These are phyloP conservation scores for Bauhinia variegata DNA, from an alignment of 306 rosid species.

Conservation along the genomic window DNA sequence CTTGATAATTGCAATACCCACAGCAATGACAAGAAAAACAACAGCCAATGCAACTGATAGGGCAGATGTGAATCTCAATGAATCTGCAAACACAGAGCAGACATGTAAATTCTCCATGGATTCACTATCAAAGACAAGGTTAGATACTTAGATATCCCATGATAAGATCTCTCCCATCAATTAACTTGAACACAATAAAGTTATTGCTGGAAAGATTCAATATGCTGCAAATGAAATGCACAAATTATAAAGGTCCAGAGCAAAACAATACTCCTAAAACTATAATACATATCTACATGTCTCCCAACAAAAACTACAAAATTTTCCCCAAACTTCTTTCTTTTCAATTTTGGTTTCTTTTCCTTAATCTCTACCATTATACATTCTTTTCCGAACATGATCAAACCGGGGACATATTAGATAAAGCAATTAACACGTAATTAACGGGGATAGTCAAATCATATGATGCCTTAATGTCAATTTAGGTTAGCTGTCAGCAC, in stretches of 20 bases:
- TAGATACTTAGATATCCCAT: constrained; percentile 9
- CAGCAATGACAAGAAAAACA: constrained; percentile 82
- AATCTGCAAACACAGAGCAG: constrained; percentile 69
- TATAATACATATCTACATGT: not conserved
- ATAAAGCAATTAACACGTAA: not conserved
- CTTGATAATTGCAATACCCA: constrained; percentile 82
- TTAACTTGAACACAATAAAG: not conserved
- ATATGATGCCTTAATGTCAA: not conserved
- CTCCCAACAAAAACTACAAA: constrained; percentile 2
- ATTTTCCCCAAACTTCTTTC: not conserved
- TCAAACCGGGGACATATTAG: not conserved
- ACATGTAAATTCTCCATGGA: constrained; percentile 28
- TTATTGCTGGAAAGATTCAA: not conserved
- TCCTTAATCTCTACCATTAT: not conserved
- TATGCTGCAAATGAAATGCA: constrained; percentile 25
- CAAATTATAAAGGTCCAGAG: not conserved
- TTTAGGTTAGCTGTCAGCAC: not conserved
- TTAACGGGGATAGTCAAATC: not conserved
- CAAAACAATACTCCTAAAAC: constrained; percentile 21
- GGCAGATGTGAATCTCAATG: constrained; percentile 86
- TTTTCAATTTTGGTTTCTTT: not conserved
- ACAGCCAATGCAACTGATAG: constrained; percentile 84
- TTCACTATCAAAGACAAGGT: constrained; percentile 22
- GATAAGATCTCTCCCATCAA: constrained; percentile 2
- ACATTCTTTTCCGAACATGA: not conserved